Conservation (phyloP, 805 yeast species). For the Candida ponderosae region DNA sequence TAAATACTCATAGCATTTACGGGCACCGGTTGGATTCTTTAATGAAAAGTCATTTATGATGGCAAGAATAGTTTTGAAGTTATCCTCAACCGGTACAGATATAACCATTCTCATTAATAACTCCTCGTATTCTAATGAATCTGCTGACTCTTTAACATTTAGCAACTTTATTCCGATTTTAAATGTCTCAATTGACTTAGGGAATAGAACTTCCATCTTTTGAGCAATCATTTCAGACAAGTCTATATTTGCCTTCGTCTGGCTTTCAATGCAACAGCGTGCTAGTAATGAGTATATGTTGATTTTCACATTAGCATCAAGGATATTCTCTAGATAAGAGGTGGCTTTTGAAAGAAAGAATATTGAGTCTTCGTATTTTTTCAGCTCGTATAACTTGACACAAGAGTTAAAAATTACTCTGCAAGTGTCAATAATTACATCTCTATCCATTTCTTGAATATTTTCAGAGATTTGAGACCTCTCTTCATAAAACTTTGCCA, state of each 20-base stretch:
- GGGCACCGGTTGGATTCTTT: conserved; percentile 18
- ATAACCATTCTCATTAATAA: conserved; percentile 28
- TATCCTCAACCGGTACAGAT: conserved; percentile 16
- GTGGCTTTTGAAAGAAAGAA: conserved; percentile 12
- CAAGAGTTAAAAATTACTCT: conserved; percentile 26
- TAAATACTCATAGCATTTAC: conserved; percentile 26
- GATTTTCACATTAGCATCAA: conserved; percentile 13
- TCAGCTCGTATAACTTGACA: conserved; percentile 12
- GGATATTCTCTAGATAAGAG: conserved; percentile 5
- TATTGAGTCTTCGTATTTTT: conserved; percentile 4
- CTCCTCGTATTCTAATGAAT: conserved; percentile 16
- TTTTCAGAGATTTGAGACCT: conserved; percentile 18
- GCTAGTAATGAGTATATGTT: conserved; percentile 18
- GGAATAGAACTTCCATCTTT: conserved; percentile 19
- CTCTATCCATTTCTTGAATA: conserved; percentile 7
- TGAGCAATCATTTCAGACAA: conserved; percentile 16
- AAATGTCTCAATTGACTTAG: conserved; percentile 24
- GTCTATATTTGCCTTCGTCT: conserved; percentile 6
- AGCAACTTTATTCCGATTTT: conserved; percentile 19
- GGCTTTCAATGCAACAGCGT: conserved; percentile 19
- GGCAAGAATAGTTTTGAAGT: conserved; percentile 17
- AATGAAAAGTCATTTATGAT: conserved; percentile 22
- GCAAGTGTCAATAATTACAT: conserved; percentile 20
- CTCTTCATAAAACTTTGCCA: conserved; percentile 27
- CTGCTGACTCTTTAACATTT: conserved; percentile 3